These are phyloP conservation scores for Beauveria medogensis DNA, from an alignment of 2,329 filamentous ascomycete genomes.

Conservation along the genomic window DNA sequence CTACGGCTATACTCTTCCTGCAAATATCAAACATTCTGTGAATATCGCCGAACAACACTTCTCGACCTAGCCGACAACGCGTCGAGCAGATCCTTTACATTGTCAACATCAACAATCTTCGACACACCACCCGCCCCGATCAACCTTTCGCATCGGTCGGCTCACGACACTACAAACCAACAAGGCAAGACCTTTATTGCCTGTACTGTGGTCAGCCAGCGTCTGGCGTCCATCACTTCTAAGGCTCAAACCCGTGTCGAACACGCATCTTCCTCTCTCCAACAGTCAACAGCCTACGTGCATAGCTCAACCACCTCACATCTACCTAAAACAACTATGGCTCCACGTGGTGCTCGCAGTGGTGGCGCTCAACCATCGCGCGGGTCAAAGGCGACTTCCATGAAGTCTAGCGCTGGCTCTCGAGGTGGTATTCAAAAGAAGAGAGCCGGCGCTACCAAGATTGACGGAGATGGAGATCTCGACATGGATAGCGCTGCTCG, in stretches of 20 bases:
- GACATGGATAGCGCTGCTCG: constrained; percentile 41
- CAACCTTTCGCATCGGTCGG: not conserved
- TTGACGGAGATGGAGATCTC: constrained; percentile 52
- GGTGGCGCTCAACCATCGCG: constrained; percentile 19
- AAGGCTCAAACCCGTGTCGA: not conserved
- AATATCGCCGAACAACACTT: not conserved
- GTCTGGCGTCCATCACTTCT: not conserved
- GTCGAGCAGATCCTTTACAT: not conserved
- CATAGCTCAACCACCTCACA: constrained; percentile 5
- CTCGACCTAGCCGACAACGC: not conserved
- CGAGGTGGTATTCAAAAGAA: constrained; percentile 46
- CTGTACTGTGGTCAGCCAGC: not conserved
- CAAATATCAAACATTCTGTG: not conserved
- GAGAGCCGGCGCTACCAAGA: constrained; percentile 27
- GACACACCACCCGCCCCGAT: not conserved
- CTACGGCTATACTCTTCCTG: not conserved
- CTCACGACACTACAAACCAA: not conserved
- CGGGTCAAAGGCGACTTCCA: constrained; percentile 22
- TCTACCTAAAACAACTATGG: constrained; percentile 14
- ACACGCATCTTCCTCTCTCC: not conserved
- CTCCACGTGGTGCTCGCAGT: constrained; percentile 15
- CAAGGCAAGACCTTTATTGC: not conserved
- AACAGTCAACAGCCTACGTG: constrained; percentile 3
- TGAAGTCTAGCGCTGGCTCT: constrained; percentile 24
- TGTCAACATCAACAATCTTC: constrained; percentile 1